A percentile compares a stretch with the other conserved stretches of the same genome.
phyloP scores from a whole-genome alignment of 768 basidiomycete species.

The Tricholoma bakamatsutake region DNA sequence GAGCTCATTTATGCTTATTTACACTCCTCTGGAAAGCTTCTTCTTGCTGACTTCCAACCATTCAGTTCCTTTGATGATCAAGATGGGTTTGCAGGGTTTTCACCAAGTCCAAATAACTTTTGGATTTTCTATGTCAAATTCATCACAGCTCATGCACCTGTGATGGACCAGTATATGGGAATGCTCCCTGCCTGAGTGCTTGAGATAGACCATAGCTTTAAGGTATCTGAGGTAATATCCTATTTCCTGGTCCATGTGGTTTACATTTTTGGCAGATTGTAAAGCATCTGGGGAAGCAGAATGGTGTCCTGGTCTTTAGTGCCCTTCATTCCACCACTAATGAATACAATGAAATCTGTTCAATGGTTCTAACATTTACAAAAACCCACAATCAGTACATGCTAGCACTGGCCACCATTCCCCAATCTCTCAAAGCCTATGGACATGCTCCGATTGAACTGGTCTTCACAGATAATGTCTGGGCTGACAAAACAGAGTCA shows the following conservation, averaged over 20 bases:
- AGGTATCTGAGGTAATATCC: background rate
- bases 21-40: background rate
- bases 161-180: slow-evolving; percentile 19
- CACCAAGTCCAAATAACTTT: slow-evolving; percentile 15
- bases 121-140: slow-evolving; percentile 18
- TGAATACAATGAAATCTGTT: slow-evolving; percentile 19
- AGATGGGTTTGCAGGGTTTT: slow-evolving; percentile 16
- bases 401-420: background rate
- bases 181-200: slow-evolving; percentile 13
- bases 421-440: background rate
- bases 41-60: background rate
- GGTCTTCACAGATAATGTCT: background rate
- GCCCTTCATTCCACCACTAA: slow-evolving; percentile 19
- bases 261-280: slow-evolving; percentile 14
- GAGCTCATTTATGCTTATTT: background rate
- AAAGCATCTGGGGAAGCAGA: slow-evolving; percentile 18
- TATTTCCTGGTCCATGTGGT: background rate
- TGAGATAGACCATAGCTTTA: slow-evolving; percentile 15
- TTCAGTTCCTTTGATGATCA: background rate
- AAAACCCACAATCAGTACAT: background rate
- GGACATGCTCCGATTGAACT: background rate
- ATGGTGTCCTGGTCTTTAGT: slow-evolving; percentile 18
- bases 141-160: slow-evolving; percentile 10
- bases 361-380: background rate
- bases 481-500: background rate